phyloP scores from a whole-genome alignment of 768 basidiomycete genomes.

The Russula griseocarnosa region DNA sequence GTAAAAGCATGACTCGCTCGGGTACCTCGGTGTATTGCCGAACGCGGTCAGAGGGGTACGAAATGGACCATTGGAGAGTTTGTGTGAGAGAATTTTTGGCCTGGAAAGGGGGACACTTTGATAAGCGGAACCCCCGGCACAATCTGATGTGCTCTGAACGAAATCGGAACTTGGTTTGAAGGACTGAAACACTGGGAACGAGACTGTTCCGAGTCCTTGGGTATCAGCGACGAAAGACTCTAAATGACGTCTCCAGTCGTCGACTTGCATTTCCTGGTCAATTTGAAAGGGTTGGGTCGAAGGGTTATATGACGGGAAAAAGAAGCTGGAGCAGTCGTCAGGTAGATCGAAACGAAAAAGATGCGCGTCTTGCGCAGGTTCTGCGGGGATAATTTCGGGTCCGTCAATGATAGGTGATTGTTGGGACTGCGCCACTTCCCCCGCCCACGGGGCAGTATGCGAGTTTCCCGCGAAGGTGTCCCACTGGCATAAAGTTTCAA shows the following conservation, averaged over 20 bases:
- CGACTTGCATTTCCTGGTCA: not conserved
- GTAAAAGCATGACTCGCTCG: not conserved
- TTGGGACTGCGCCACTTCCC: not conserved
- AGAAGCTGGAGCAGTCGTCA: not conserved
- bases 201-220: not conserved
- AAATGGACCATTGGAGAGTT: not conserved
- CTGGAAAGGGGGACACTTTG: not conserved
- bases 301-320: not conserved
- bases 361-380: not conserved
- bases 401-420: not conserved
- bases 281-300: not conserved
- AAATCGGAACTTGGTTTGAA: slow-evolving; percentile 7
- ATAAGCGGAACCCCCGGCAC: not conserved
- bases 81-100: not conserved
- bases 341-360: not conserved
- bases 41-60: not conserved
- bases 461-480: not conserved
- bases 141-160: not conserved
- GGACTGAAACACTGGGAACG: not conserved
- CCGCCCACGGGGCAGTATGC: not conserved
- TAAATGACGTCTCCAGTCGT: not conserved
- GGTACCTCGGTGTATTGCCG: not conserved
- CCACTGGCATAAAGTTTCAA: not conserved
- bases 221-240: not conserved
- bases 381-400: not conserved